Evolutionary conservation across 1,284 basidiomycete species (phyloP).

Genomic region (Naganishia albida): DNA sequence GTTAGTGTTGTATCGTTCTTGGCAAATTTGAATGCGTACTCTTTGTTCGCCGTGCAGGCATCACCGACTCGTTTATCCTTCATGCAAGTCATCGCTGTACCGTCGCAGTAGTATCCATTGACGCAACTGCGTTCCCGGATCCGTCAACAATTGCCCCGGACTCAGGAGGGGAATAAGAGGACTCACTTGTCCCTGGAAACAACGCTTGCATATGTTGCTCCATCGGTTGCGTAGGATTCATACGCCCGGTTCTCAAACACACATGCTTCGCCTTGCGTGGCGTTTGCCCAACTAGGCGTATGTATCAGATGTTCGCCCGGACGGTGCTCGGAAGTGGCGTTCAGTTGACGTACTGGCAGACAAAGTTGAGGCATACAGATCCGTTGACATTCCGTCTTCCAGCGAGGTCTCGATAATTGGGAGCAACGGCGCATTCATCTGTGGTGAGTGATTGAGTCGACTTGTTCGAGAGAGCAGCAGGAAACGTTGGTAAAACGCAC

Average conservation of each 20-base stretch:
- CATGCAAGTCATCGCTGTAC: constrained; percentile 63
- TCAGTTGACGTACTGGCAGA: constrained; percentile 67
- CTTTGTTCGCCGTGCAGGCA: constrained; percentile 74
- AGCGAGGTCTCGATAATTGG: constrained; percentile 64
- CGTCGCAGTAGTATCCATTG: constrained; percentile 72
- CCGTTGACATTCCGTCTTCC: constrained; percentile 76
- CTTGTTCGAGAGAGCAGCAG: background rate
- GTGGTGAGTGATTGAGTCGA: background rate
- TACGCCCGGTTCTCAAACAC: constrained; percentile 75
- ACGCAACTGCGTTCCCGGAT: constrained; percentile 46
- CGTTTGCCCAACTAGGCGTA: constrained; percentile 68
- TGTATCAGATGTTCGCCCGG: background rate
- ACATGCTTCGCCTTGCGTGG: constrained; percentile 66
- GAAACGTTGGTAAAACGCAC: constrained; percentile 55
- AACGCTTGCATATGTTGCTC: constrained; percentile 64
- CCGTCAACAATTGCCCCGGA: background rate
- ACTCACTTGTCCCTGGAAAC: constrained; percentile 67
- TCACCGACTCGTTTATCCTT: constrained; percentile 61
- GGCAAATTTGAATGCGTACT: constrained; percentile 57
- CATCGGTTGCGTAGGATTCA: constrained; percentile 60
- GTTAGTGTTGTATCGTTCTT: background rate
- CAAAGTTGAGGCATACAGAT: constrained; percentile 74
- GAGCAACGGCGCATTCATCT: constrained; percentile 75
- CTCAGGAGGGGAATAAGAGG: background rate
- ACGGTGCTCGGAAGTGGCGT: background rate